Conservation (phyloP, 495 filamentous ascomycete genomes). For the Neurospora cerealis region DNA sequence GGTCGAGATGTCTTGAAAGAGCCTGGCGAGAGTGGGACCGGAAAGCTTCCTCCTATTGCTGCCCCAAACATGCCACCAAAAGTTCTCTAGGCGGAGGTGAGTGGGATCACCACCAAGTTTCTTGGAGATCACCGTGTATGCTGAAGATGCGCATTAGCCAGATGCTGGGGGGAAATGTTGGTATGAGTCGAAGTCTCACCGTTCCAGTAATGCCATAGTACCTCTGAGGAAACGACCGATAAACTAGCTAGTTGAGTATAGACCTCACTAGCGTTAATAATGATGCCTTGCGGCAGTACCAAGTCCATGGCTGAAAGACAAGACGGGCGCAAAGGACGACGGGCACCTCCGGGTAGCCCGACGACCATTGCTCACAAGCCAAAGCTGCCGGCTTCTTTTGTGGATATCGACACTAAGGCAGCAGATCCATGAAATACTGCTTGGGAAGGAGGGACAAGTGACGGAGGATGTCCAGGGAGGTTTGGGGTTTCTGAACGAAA, state of each 20-base stretch:
- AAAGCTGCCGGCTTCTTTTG: not conserved
- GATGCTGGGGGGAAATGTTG: not conserved
- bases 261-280: slow-evolving; percentile 34
- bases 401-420: not conserved
- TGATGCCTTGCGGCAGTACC: slow-evolving; percentile 27
- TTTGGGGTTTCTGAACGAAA: not conserved
- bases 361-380: not conserved
- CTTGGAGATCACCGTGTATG: slow-evolving; percentile 42
- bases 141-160: slow-evolving; percentile 20
- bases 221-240: slow-evolving; percentile 33
- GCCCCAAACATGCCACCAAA: slow-evolving; percentile 49
- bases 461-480: not conserved
- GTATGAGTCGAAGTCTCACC: slow-evolving; percentile 23
- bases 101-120: slow-evolving; percentile 38
- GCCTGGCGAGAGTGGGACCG: slow-evolving; percentile 33
- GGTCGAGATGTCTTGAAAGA: slow-evolving; percentile 40
- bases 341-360: not conserved
- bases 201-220: slow-evolving; percentile 40
- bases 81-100: slow-evolving; percentile 43
- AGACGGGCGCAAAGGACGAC: not conserved
- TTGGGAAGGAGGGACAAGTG: not conserved
- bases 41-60: slow-evolving; percentile 36
- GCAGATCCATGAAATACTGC: not conserved
- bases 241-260: slow-evolving; percentile 39
- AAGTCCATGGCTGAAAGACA: slow-evolving; percentile 2